phyloP scores from a whole-genome alignment of 306 rosid genomes.

The Delonix regia region DNA sequence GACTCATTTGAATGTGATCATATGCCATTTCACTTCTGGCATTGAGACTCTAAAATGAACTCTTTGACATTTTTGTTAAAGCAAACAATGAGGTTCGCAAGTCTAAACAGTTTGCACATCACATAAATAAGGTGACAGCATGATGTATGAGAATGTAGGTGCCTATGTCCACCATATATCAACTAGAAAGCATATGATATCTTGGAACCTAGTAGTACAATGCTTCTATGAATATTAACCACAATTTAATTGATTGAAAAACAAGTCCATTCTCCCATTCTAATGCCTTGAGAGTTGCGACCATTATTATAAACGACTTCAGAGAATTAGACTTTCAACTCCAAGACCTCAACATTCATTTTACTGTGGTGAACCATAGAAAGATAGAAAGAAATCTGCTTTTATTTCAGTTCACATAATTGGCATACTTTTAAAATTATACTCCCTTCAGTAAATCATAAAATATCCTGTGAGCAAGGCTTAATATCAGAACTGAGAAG shows the following conservation, averaged over 20 bases:
- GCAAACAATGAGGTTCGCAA: background rate
- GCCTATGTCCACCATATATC: constrained; percentile 10
- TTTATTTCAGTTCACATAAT: background rate
- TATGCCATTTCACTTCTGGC: background rate
- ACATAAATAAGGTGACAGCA: background rate
- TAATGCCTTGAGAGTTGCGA: background rate
- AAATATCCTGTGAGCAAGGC: background rate
- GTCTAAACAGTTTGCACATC: background rate
- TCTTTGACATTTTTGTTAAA: background rate
- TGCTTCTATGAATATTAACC: background rate
- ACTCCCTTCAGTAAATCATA: background rate
- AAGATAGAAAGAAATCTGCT: background rate
- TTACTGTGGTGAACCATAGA: background rate
- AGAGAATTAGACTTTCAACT: background rate
- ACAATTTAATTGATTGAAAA: background rate
- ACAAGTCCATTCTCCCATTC: background rate
- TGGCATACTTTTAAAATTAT: background rate
- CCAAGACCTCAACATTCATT: background rate
- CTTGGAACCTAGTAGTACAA: background rate
- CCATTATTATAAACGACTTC: background rate
- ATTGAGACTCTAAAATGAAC: background rate
- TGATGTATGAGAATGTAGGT: background rate
- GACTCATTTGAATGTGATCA: background rate
- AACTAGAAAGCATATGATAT: background rate
- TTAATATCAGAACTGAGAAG: background rate